phyloP scores from a whole-genome alignment of 2,329 filamentous ascomycete genomes.

The Alternaria sp. region DNA sequence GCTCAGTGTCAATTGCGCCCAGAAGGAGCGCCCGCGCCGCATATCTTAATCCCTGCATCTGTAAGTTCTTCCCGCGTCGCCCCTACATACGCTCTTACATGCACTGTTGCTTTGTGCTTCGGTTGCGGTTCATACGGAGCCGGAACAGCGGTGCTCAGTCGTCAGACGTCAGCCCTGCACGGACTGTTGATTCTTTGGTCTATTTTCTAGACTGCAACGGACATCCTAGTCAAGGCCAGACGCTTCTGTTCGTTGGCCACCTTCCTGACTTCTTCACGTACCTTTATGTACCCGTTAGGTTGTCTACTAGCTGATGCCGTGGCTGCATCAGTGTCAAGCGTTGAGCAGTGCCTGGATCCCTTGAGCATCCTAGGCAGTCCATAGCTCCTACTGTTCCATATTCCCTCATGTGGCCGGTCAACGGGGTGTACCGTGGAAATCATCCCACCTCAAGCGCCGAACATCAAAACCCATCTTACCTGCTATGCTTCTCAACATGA shows the following conservation, averaged over 20 bases:
- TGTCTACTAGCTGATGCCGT: constrained; percentile 41
- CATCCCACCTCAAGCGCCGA: constrained; percentile 37
- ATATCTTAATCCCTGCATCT: constrained; percentile 32
- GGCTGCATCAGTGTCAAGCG: constrained; percentile 38
- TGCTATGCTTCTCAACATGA: constrained; percentile 68
- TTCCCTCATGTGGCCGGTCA: constrained; percentile 40
- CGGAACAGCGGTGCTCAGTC: constrained; percentile 43
- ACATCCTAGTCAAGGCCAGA: constrained; percentile 43
- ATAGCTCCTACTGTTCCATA: constrained; percentile 40
- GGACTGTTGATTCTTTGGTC: constrained; percentile 46
- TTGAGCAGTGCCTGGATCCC: constrained; percentile 34
- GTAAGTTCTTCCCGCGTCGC: constrained; percentile 38
- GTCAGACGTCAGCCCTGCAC: constrained; percentile 50
- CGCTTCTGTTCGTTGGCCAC: constrained; percentile 37
- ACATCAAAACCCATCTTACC: constrained; percentile 29
- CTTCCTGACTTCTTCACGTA: constrained; percentile 32
- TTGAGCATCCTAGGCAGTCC: constrained; percentile 29
- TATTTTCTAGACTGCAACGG: constrained; percentile 40
- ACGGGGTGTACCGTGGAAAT: constrained; percentile 40
- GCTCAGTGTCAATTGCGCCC: constrained; percentile 33
- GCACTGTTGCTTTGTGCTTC: constrained; percentile 38
- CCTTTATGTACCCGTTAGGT: constrained; percentile 38
- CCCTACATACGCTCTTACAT: constrained; percentile 32
- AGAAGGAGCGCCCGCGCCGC: constrained; percentile 38
- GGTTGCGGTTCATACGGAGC: constrained; percentile 42